Conservation (phyloP, 371 early-diverging fungal genomes). For the Sporodiniella umbellata region DNA sequence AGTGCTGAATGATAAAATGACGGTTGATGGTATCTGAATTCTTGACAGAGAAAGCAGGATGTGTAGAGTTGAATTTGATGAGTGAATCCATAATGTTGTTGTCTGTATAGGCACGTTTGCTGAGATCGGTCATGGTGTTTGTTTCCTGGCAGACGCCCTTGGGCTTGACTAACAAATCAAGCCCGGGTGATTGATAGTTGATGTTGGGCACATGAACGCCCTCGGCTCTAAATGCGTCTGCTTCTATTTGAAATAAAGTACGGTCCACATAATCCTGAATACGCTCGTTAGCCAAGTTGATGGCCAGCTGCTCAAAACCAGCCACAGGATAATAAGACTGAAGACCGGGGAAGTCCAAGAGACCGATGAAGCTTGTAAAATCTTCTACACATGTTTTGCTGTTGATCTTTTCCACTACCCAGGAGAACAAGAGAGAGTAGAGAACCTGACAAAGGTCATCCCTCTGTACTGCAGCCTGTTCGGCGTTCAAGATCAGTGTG, state of each 20-base stretch:
- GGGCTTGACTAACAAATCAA: slow-evolving; percentile 45
- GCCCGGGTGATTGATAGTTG: slow-evolving; percentile 11
- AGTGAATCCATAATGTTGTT: slow-evolving; percentile 41
- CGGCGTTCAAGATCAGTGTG: slow-evolving; percentile 80
- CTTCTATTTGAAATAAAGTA: slow-evolving; percentile 56
- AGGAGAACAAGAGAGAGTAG: slow-evolving; percentile 81
- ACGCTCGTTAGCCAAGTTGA: slow-evolving; percentile 84
- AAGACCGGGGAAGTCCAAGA: slow-evolving; percentile 69
- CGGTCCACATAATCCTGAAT: slow-evolving; percentile 61
- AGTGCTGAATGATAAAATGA: slow-evolving; percentile 80
- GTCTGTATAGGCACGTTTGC: slow-evolving; percentile 36
- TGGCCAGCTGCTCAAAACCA: slow-evolving; percentile 72
- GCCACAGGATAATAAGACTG: slow-evolving; percentile 18
- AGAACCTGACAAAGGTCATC: slow-evolving; percentile 76
- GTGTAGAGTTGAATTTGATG: slow-evolving; percentile 43
- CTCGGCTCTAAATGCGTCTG: slow-evolving; percentile 43
- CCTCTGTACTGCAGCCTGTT: slow-evolving; percentile 73
- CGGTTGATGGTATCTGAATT: slow-evolving; percentile 42
- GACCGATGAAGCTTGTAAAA: slow-evolving; percentile 66
- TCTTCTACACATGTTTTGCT: slow-evolving; percentile 65
- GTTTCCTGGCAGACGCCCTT: slow-evolving; percentile 58
- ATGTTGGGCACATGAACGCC: slow-evolving; percentile 49
- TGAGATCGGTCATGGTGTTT: slow-evolving; percentile 45
- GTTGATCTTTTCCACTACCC: slow-evolving; percentile 90
- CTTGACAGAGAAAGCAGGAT: slow-evolving; percentile 39